Base-by-base conservation (phyloP, 345 rosid species). In the Orychophragmus violaceus region DNA sequence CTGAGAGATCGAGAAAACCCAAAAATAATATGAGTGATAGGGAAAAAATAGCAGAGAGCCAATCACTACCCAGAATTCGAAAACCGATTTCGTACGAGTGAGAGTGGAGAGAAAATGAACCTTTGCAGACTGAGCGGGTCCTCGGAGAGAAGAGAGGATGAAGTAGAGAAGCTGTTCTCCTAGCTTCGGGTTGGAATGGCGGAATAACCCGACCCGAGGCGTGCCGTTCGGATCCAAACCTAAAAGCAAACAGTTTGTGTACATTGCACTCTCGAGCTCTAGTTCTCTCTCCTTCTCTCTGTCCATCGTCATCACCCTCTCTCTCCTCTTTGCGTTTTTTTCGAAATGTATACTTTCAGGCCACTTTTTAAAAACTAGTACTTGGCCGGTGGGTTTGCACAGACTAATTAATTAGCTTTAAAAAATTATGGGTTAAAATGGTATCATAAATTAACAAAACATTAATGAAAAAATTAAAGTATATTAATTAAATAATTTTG, bases 241-340 rank as follows among this genome's bases (percentile, higher is more conserved):
- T 70, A 94, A 84, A 28, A 94, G 81, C 77, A 94, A 80, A 55
- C 97, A 94, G 80, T 94, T 94, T 13, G 99, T 94, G 84, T 94
- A 94, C 99, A 94, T 88, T 88, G 99, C 95, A 68, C 96, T 90
- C 86, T 94, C 99, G n/a, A 94, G 93, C 88, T 88, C 97, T 35
- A 87, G 76, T 81, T 94, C 99, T 76, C 99, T 88, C 78, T 94
- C 99, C 90, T 91, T 94, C 78, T 94, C 99, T 82, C 96, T 82
- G 70, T 90, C 99, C 95, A 94, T 94, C 85, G 89, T 87, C 95
- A 94, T 94, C 84, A 78, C 84, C 69, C 39, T 55, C 76, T 28
- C 56, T 27, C 42, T 25, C 18, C 25, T 1, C 37, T 48, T 49
- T 59, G 24, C 54, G 44, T 28, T 17, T 59, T 44, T 27, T 74